These are phyloP conservation scores for Vigna hirtella DNA, from an alignment of 306 rosid genomes.

Conservation along the genomic window DNA sequence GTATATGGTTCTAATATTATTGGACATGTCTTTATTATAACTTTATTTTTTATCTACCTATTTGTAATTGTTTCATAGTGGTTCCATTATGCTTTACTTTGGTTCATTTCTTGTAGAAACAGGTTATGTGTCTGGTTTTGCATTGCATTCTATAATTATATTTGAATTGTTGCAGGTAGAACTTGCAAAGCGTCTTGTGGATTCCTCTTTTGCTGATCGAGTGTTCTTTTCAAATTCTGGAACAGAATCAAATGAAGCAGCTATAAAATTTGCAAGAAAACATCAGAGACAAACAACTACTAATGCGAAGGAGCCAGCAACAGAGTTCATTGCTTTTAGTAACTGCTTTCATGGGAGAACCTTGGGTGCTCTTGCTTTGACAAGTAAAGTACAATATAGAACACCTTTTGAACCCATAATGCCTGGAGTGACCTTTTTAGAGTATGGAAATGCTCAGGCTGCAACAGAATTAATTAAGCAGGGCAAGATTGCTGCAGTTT, in stretches of 20 bases:
- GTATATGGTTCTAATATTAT: neutral
- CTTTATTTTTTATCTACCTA: neutral
- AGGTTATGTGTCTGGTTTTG: neutral
- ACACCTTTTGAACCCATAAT: constrained; percentile 92
- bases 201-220: constrained; percentile 83
- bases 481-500: constrained; percentile 84
- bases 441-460: constrained; percentile 78
- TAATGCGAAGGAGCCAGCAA: constrained; percentile 61
- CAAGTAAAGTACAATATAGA: constrained; percentile 91
- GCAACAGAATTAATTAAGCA: constrained; percentile 63
- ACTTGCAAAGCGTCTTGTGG: constrained; percentile 82
- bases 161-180: constrained; percentile 66
- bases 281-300: constrained; percentile 67
- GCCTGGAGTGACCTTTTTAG: constrained; percentile 92
- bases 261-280: constrained; percentile 90
- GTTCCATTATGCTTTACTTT: constrained; percentile 18
- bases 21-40: neutral
- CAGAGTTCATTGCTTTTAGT: constrained; percentile 78
- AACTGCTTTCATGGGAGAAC: constrained; percentile 96
- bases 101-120: constrained; percentile 4
- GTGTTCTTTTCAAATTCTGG: constrained; percentile 90
- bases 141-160: constrained; percentile 21
- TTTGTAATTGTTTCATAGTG: neutral
- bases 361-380: constrained; percentile 93
- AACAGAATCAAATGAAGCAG: constrained; percentile 97